Percentiles rank a stretch among this genome's conserved stretches.
Conservation (phyloP, 805 yeast genomes). For the Lachancea sp. region DNA sequence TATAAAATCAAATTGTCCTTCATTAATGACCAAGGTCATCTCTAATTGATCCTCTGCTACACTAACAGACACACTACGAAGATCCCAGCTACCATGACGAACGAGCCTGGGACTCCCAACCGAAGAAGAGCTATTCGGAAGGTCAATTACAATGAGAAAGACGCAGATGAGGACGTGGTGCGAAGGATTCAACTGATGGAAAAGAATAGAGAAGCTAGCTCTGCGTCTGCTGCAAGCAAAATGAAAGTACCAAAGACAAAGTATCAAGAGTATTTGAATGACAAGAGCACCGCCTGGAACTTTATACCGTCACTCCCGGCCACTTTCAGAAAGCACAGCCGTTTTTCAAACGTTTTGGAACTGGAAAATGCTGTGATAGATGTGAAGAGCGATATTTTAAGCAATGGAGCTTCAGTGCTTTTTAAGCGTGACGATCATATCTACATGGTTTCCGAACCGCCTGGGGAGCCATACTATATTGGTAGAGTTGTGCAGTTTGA, state of each 20-base stretch:
- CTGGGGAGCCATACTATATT: slow-evolving; percentile 89
- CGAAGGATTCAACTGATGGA: slow-evolving; percentile 17
- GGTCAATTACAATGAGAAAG: slow-evolving; percentile 26
- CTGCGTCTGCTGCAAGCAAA: background rate
- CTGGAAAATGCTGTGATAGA: slow-evolving; percentile 35
- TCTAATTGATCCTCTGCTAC: background rate
- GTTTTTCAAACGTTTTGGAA: slow-evolving; percentile 35
- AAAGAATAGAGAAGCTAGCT: slow-evolving; percentile 6
- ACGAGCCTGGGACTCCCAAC: background rate
- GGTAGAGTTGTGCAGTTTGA: slow-evolving; percentile 77
- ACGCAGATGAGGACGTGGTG: slow-evolving; percentile 24
- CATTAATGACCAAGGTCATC: too few relatives aligned
- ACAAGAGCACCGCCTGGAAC: slow-evolving; percentile 24
- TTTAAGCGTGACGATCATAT: slow-evolving; percentile 48
- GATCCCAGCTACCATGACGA: background rate
- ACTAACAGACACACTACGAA: background rate
- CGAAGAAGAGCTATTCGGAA: slow-evolving; percentile 19
- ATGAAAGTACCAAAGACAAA: slow-evolving; percentile 9
- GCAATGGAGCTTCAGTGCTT: slow-evolving; percentile 14
- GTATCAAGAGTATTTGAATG: slow-evolving; percentile 23
- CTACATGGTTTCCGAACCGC: slow-evolving; percentile 84
- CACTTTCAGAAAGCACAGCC: slow-evolving; percentile 24
- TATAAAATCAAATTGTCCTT: too few relatives aligned
- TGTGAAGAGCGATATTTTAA: slow-evolving; percentile 23
- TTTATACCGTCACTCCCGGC: slow-evolving; percentile 31